phyloP scores from a whole-genome alignment of 305 asterid genomes.

The Fraxinus nigra region DNA sequence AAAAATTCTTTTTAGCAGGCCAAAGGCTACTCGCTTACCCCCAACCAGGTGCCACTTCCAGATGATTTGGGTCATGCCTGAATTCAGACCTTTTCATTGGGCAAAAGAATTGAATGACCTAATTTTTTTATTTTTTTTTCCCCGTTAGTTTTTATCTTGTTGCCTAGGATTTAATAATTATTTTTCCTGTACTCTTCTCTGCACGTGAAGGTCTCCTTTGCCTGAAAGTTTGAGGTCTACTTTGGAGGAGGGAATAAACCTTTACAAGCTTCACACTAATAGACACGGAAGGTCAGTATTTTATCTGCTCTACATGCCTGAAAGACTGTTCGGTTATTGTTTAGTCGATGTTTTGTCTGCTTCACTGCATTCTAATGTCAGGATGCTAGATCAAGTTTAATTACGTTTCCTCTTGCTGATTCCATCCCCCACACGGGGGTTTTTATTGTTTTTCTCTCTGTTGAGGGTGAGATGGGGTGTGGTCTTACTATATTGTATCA shows the following conservation, averaged over 20 bases:
- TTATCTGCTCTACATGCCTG: constrained; percentile 3
- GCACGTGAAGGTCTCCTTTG: constrained; percentile 66
- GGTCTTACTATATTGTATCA: constrained; percentile 9
- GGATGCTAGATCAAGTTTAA: background rate
- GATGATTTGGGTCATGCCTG: background rate
- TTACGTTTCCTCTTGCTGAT: background rate
- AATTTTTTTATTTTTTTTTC: background rate
- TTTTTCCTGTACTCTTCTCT: constrained; percentile 24
- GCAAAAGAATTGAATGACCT: background rate
- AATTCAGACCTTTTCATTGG: background rate
- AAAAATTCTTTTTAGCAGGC: background rate
- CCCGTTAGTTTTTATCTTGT: constrained; percentile 5
- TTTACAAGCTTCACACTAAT: constrained; percentile 66
- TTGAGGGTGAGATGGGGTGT: constrained; percentile 7
- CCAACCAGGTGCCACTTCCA: background rate
- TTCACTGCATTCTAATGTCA: background rate
- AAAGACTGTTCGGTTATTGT: constrained; percentile 8
- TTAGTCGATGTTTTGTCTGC: background rate
- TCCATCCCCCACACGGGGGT: background rate
- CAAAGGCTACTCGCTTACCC: background rate
- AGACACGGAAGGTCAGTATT: constrained; percentile 69
- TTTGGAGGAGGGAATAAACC: constrained; percentile 80
- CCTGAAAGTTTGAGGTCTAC: constrained; percentile 65
- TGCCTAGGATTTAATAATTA: constrained; percentile 17
- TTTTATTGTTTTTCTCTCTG: background rate